Evolutionary conservation across 495 filamentous ascomycete genomes (phyloP).

Genomic region (Annulohypoxylon moriforme): DNA sequence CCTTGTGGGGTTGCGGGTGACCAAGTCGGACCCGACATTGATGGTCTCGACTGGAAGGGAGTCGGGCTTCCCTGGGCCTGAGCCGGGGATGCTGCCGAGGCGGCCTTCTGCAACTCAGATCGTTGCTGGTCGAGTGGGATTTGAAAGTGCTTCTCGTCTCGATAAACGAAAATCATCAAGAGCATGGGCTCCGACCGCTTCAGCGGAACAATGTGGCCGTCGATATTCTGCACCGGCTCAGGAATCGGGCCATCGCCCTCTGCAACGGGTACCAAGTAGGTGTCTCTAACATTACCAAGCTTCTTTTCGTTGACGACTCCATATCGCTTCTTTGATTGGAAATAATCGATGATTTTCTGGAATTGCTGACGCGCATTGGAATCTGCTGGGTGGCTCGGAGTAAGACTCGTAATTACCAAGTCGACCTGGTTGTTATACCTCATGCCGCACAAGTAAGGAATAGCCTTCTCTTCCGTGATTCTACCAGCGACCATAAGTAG

Average conservation of each 20-base stretch:
- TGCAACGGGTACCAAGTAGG: slow-evolving; percentile 80
- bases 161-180: slow-evolving; percentile 80
- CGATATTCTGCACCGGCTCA: slow-evolving; percentile 81
- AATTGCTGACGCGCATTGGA: slow-evolving; percentile 68
- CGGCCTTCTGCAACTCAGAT: slow-evolving; percentile 46
- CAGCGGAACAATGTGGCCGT: slow-evolving; percentile 75
- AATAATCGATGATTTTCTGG: slow-evolving; percentile 80
- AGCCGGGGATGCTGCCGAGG: slow-evolving; percentile 30
- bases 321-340: slow-evolving; percentile 78
- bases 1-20: slow-evolving; percentile 62
- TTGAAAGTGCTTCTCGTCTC: slow-evolving; percentile 56
- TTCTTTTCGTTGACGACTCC: slow-evolving; percentile 81
- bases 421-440: slow-evolving; percentile 79
- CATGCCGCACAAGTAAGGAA: slow-evolving; percentile 87
- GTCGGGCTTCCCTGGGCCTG: slow-evolving; percentile 45
- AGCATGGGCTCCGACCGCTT: slow-evolving; percentile 75
- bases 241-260: slow-evolving; percentile 66
- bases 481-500: slow-evolving; percentile 82
- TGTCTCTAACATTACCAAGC: slow-evolving; percentile 77
- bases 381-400: slow-evolving; percentile 55
- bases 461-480: slow-evolving; percentile 81
- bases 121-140: slow-evolving; percentile 59
- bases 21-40: slow-evolving; percentile 58
- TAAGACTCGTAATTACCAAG: slow-evolving; percentile 74
- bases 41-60: slow-evolving; percentile 55